Evolutionary conservation across 768 basidiomycete species (phyloP).

Genomic region (Phanerodontia chrysosporium): DNA sequence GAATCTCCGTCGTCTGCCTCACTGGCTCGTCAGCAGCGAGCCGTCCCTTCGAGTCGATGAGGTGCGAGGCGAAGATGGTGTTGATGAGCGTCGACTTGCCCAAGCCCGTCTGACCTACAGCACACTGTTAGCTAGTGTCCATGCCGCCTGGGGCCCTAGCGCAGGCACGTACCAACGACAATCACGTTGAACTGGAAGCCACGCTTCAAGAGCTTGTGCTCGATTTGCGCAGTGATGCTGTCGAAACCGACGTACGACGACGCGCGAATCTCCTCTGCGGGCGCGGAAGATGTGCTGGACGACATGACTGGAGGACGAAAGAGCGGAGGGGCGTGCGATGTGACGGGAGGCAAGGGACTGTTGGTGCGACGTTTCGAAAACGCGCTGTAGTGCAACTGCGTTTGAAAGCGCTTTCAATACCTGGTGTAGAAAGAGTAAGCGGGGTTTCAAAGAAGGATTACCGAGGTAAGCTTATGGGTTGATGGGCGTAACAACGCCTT

Average conservation of each 20-base stretch:
- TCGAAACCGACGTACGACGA: conserved; percentile 97
- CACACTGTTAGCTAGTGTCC: background rate
- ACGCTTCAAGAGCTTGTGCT: conserved; percentile 98
- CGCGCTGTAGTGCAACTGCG: background rate
- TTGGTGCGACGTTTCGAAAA: background rate
- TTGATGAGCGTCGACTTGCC: conserved; percentile 99
- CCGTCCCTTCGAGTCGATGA: conserved; percentile 97
- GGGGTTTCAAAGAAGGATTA: background rate
- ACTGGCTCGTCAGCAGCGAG: conserved; percentile 83
- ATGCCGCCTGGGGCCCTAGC: background rate
- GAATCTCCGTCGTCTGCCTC: conserved; percentile 95
- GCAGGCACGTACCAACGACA: conserved; percentile 71
- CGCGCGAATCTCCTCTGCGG: conserved; percentile 78
- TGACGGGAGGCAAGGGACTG: background rate
- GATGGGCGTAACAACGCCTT: background rate
- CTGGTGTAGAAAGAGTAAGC: background rate
- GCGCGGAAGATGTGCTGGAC: conserved; percentile 16
- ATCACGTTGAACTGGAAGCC: conserved; percentile 99
- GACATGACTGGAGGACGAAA: background rate
- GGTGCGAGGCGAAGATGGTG: conserved; percentile 97
- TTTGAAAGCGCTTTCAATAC: background rate
- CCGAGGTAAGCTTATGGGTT: background rate
- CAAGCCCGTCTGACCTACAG: conserved; percentile 88
- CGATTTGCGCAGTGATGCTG: conserved; percentile 94
- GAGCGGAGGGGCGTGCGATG: background rate